Percentiles rank a stretch among this genome's conserved stretches.
Evolutionary conservation across 2,329 filamentous ascomycete species (phyloP).

Genomic region (Lasiodiplodia hormozganensis): DNA sequence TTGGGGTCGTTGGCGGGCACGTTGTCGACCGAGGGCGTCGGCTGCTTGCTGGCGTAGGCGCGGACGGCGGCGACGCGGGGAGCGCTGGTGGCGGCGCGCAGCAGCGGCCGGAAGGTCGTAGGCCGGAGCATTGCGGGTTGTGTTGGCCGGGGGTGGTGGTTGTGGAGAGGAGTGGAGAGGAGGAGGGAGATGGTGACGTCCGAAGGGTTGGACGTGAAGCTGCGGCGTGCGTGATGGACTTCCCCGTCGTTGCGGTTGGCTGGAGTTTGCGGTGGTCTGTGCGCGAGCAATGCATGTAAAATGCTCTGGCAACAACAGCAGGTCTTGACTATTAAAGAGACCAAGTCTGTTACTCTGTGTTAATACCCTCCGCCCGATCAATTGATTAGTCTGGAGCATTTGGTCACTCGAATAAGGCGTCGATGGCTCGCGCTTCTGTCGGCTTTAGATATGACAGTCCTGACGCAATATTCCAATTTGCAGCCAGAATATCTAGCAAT

Average conservation of each 20-base stretch:
- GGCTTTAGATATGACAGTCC: not conserved
- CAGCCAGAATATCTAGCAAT: not conserved
- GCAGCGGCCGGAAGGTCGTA: slow-evolving; percentile 40
- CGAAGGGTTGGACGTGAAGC: slow-evolving; percentile 15
- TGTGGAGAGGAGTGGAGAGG: slow-evolving; percentile 2
- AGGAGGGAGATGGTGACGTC: slow-evolving; percentile 1
- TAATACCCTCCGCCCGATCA: not conserved
- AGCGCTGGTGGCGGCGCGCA: slow-evolving; percentile 33
- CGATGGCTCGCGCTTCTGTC: not conserved
- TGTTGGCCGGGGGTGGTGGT: not conserved
- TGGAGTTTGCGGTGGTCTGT: slow-evolving; percentile 17
- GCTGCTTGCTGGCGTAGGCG: slow-evolving; percentile 28
- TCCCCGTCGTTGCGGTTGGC: slow-evolving; percentile 13
- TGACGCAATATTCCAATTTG: not conserved
- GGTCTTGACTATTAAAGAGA: not conserved
- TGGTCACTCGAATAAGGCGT: not conserved
- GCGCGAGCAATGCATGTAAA: not conserved
- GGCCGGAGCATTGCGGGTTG: slow-evolving; percentile 32
- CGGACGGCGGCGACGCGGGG: slow-evolving; percentile 28
- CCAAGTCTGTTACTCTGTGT: not conserved
- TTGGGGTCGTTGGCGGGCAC: slow-evolving; percentile 72
- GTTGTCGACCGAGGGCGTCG: slow-evolving; percentile 64
- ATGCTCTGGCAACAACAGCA: not conserved
- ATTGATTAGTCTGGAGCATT: not conserved
- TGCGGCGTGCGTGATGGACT: slow-evolving; percentile 23